Evolutionary conservation across 305 asterid genomes (phyloP), one percentile per base, ranked within the genome.

Genomic region (Galium porrigens): DNA sequence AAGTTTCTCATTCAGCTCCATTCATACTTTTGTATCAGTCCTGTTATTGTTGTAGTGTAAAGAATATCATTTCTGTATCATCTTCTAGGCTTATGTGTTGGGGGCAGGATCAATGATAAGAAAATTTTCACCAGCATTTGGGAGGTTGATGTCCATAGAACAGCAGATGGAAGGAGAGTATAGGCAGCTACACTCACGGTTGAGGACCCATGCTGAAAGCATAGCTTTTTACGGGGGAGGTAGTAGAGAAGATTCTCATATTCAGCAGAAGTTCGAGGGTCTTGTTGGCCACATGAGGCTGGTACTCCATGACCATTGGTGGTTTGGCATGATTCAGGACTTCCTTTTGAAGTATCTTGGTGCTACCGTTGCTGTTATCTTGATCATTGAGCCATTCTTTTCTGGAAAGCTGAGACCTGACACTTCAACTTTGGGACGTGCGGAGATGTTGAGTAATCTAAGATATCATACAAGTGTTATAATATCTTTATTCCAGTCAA

Each of bases 311-410:
- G 95, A 94, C 44, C 95, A 87, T 76, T 94, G 99, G 99, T 94
- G 99, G 99, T 94, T 94, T 83, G 99, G 99, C 85, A 94, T 94
- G 99, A 94, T 94, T 80, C 97, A 94, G 70, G 99, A 94, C 78
- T 94, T 94, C 77, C 77, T 94, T 69, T 80, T 87, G 69, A 94
- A 94, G 86, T 94, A 94, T 81, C 95, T 94, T 73, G 99, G 99
- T 72, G 99, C 99, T 68, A 94, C 99, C 58, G 94, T 94, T 81
- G 97, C 99, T 72, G 97, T 94, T 78, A 81, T 94, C 80, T 80
- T 94, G 84, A 94, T 94, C 63, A 89, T 94, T 65, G 99, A 94
- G 84, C 99, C 99, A 33, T 94, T 94, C 73, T 94, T 94, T 74
- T 84, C 99, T 67, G 99, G 99, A 20, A 78, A 82, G 76, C 73